Conservation (phyloP, 2,329 filamentous ascomycete genomes). For the Dothideomycetidae sp. region DNA sequence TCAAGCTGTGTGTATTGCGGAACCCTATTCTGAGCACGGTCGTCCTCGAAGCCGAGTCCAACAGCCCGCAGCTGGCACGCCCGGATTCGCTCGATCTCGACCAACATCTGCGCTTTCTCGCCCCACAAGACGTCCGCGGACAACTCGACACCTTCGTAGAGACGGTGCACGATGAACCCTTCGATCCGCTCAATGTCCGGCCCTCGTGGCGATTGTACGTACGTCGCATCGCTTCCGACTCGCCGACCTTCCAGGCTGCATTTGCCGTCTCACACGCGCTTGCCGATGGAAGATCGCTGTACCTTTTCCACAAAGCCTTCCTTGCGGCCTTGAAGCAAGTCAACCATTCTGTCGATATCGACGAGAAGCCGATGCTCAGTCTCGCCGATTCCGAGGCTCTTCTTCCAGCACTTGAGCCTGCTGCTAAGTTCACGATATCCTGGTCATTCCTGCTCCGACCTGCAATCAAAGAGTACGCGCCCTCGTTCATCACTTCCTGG, state of each 20-base stretch:
- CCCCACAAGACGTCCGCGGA: neutral
- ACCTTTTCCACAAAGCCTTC: conserved; percentile 30
- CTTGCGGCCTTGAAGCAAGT: conserved; percentile 15
- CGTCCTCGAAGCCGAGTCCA: conserved; percentile 24
- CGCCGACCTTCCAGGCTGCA: conserved; percentile 14
- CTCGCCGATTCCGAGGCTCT: conserved; percentile 9
- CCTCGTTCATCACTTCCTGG: conserved; percentile 23
- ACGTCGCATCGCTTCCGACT: neutral
- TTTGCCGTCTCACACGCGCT: conserved; percentile 32
- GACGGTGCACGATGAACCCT: neutral
- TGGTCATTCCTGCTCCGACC: conserved; percentile 31
- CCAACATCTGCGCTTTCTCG: conserved; percentile 26
- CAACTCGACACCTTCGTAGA: neutral
- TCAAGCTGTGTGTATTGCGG: neutral
- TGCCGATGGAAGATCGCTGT: conserved; percentile 29
- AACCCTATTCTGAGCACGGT: conserved; percentile 23
- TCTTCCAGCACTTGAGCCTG: conserved; percentile 27
- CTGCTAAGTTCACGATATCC: conserved; percentile 28
- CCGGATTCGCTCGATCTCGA: conserved; percentile 23
- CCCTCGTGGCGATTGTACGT: neutral
- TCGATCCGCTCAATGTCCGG: neutral
- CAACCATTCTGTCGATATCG: neutral
- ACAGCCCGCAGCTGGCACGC: conserved; percentile 23
- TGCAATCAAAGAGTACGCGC: conserved; percentile 25
- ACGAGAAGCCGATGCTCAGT: conserved; percentile 9